Conservation (phyloP, 306 rosid species). For the Pachyrhizus erosus region DNA sequence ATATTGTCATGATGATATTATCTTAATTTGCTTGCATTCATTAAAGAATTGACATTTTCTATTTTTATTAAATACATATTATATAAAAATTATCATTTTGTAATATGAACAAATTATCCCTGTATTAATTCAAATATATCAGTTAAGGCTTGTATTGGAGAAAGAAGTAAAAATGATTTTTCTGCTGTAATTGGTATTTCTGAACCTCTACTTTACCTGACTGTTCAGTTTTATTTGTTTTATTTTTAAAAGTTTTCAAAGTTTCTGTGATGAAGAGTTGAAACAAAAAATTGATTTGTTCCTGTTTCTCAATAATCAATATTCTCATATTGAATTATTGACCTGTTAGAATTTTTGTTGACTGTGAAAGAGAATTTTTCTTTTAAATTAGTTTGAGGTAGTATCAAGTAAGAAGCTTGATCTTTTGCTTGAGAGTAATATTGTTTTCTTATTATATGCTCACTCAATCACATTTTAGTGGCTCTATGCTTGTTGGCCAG, state of each 20-base stretch:
- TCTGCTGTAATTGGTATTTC: background rate
- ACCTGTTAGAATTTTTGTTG: background rate
- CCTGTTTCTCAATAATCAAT: background rate
- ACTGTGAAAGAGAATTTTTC: background rate
- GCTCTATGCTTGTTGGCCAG: background rate
- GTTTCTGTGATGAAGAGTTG: background rate
- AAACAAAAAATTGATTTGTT: background rate
- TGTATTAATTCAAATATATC: background rate
- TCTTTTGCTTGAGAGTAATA: conserved; percentile 1
- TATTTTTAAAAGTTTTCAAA: background rate
- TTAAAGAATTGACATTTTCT: background rate
- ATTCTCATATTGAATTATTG: background rate
- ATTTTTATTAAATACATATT: background rate
- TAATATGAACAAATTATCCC: conserved; percentile 3
- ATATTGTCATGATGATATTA: conserved; percentile 1
- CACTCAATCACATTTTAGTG: background rate
- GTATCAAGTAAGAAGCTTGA: background rate
- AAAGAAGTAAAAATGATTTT: background rate
- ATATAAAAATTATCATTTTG: background rate
- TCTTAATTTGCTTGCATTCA: conserved; percentile 26
- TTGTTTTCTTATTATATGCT: background rate
- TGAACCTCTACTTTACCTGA: background rate
- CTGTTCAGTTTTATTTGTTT: background rate
- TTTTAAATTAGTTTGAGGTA: conserved; percentile 1
- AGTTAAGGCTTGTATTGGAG: background rate